Evolutionary conservation across 495 filamentous ascomycete species (phyloP), one percentile per base, ranked within the genome.

Genomic region (Trichoderma asperelloides): DNA sequence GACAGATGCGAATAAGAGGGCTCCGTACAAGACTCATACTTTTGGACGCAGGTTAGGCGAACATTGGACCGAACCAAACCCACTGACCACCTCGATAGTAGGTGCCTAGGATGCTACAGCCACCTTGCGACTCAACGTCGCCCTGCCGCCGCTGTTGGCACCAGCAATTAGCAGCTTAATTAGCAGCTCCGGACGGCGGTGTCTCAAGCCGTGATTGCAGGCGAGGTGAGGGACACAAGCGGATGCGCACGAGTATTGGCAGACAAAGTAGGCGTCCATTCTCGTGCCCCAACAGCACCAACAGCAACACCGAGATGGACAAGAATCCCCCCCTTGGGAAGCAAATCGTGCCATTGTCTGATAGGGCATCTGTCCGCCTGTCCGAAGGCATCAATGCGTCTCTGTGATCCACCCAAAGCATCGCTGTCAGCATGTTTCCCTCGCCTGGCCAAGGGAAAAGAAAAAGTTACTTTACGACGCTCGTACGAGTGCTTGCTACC

Each of bases 331-430:
- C 49, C 25, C 55, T 25, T 60, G 27, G 25, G 12, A 25, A 60
- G 55, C 55, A 27, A 27, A 60, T 37, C 33, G 33, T 37, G 33
- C 33, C 5, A 37, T n/a, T 18, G n/a, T n/a, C 55, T n/a, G 23
- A 9, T 30, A 27, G 27, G 55, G 23, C 27, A 30, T 7, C 23
- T 25, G 27, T 60, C 55, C 55, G 12, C 30, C 21, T 25, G 55
- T 25, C 55, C 55, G 55, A 60, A 25, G 55, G 55, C 55, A 60
- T 60, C 27, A 60, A 60, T 60, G 55, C 55, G 23, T 60, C 55
- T 51, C 18, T n/a, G 9, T 12, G 11, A 27, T 18, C n/a, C 55
- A 60, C 55, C 12, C 27, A 25, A 60, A 28, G 23, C 25, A 18
- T n/a, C 3, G 23, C 55, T 25, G 55, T 25, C 23, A 28, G 55